phyloP scores from a whole-genome alignment of 371 early-diverging fungal genomes.

The Batkoa obscura region DNA sequence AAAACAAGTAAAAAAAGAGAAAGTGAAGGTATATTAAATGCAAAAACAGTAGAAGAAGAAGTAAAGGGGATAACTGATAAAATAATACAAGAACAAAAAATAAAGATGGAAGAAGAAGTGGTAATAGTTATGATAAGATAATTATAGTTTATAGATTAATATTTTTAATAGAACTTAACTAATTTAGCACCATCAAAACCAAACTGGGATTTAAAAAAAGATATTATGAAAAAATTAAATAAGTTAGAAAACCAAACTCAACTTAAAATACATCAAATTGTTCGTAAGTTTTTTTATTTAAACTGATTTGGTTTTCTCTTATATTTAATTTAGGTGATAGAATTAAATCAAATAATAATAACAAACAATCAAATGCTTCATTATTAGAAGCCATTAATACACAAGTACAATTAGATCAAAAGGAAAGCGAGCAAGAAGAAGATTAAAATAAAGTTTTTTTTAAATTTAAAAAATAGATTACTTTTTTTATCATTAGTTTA shows the following conservation, averaged over 20 bases:
- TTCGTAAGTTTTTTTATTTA: conserved; percentile 33
- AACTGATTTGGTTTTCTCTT: no score
- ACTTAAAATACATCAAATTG: conserved; percentile 49
- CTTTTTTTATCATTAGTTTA: no score
- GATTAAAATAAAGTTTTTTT: no score
- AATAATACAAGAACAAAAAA: conserved; percentile 32
- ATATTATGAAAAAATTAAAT: conserved; percentile 54
- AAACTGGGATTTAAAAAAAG: conserved; percentile 77
- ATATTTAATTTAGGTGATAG: no score
- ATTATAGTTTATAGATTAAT: background rate
- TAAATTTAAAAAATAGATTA: no score
- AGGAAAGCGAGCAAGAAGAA: no score
- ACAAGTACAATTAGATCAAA: no score
- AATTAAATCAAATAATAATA: no score
- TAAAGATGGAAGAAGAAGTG: conserved; percentile 42
- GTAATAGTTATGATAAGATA: conserved; percentile 15
- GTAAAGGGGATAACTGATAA: conserved; percentile 33
- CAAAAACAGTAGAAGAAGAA: conserved; percentile 31
- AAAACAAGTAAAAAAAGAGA: conserved; percentile 17
- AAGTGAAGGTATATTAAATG: conserved; percentile 21
- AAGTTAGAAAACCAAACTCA: conserved; percentile 50
- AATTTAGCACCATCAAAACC: conserved; percentile 67
- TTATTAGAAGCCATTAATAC: no score
- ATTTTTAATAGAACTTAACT: conserved; percentile 35
- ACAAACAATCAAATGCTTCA: no score